Percentiles rank a stretch among this genome's conserved stretches.
These are phyloP conservation scores for Boletus insuetus DNA, from an alignment of 768 basidiomycete species.

Conservation along the genomic window DNA sequence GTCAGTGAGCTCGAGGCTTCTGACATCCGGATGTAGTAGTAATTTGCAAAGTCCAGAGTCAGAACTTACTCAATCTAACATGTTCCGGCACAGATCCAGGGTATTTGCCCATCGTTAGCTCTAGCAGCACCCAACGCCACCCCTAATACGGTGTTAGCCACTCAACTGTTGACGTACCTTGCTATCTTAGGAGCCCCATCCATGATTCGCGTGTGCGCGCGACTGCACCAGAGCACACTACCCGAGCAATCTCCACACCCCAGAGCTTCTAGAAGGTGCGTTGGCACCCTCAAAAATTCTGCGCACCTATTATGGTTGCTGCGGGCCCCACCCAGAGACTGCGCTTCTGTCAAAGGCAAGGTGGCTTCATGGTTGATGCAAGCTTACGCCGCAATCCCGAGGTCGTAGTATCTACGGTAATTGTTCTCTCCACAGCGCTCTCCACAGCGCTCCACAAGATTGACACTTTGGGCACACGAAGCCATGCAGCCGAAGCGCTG, in stretches of 20 bases:
- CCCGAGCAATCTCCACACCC: neutral
- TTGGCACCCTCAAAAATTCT: neutral
- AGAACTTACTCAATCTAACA: too few relatives aligned
- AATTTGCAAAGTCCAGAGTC: conserved; percentile 1
- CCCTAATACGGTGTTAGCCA: neutral
- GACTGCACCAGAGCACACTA: neutral
- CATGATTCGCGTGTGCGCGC: neutral
- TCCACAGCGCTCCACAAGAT: conserved; percentile 20
- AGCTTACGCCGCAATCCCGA: neutral
- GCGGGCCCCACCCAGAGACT: neutral
- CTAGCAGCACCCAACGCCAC: neutral
- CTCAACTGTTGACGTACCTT: too few relatives aligned
- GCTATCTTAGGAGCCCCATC: too few relatives aligned
- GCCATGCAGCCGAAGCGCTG: neutral
- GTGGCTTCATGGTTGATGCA: neutral
- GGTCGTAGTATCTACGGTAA: conserved; percentile 1
- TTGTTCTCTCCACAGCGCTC: neutral
- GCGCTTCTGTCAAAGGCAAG: neutral
- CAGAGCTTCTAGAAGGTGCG: neutral
- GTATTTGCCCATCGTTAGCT: too few relatives aligned
- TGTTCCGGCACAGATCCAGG: neutral
- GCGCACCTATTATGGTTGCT: neutral
- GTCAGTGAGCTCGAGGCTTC: neutral
- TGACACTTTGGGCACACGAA: conserved; percentile 3
- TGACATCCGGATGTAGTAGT: conserved; percentile 10